Evolutionary conservation across 2,329 filamentous ascomycete genomes (phyloP).

Genomic region (Aspergillus sergii): DNA sequence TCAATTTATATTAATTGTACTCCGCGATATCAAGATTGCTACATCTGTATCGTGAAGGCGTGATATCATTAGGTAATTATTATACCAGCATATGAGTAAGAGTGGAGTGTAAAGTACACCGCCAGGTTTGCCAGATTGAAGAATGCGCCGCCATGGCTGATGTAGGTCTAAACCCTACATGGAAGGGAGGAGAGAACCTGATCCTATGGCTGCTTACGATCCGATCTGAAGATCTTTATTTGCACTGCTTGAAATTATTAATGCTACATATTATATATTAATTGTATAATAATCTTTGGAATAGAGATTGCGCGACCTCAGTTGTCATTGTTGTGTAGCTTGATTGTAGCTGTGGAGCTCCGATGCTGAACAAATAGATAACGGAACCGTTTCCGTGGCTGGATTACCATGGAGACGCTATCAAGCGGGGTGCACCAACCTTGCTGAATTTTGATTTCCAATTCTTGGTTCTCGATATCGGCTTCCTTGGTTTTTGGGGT

Average conservation of each 20-base stretch:
- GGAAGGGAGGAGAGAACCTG: background rate
- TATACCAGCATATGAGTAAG: background rate
- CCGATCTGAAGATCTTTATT: background rate
- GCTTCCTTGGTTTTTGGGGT: no score
- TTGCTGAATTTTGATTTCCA: background rate
- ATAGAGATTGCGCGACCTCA: background rate
- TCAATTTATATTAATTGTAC: background rate
- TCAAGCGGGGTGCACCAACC: background rate
- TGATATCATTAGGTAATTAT: background rate
- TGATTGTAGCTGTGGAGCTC: background rate
- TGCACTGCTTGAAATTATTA: background rate
- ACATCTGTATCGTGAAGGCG: background rate
- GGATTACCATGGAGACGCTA: background rate
- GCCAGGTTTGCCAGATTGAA: background rate
- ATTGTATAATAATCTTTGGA: background rate
- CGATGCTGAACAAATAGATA: background rate
- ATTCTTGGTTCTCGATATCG: no score
- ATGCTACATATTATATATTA: background rate
- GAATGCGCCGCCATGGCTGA: background rate
- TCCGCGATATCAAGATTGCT: background rate
- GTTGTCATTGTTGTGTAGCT: no score
- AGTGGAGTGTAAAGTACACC: background rate
- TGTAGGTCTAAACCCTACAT: background rate
- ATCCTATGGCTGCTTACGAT: background rate
- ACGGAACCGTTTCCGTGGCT: background rate